Base-by-base conservation (phyloP, 495 filamentous ascomycete genomes). In the Xylaria scruposa region DNA sequence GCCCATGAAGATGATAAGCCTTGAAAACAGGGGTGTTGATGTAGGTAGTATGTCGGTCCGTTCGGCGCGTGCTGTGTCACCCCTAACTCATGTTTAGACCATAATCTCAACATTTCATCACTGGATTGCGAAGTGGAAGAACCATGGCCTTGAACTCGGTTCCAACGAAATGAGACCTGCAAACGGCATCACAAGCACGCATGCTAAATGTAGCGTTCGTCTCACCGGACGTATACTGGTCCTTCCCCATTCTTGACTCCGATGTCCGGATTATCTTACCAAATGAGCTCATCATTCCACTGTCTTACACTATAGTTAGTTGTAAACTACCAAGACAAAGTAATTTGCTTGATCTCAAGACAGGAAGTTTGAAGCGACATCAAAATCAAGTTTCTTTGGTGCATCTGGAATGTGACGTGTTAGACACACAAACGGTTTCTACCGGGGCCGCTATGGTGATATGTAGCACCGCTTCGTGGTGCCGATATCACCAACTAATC, bases 261-360 rank as follows among this genome's bases (percentile, higher is more conserved):
- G 58, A 60, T 36, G 33, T 60, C 58, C 58, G 29, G 13, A 36
- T 38, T 3, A 36, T 60, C 58, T 60, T 40, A 21, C 58, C n/a
- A 60, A 19, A 36, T 60, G 17, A 36, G 58, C 33, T 15, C 19
- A 40, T 7, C 38, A 15, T 29, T 29, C 12, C 24, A 56, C 12
- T n/a, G 56, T 38, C 17, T 36, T 60, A 15, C 9, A 6, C 29
- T 36, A 3, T 1, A 60, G 19, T 38, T 38, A 29, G 13, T 38
- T 33, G 1, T 1, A 60, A 4, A 58, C 8, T 38, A 2, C 29
- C 7, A 21, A 13, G 24, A 29, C 8, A 38, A 38, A 21, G 19
- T 1, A 38, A 38, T 13, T n/a, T 21, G n/a, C 56, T 58, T 13
- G 13, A 21, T 17, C 54, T 8, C 15, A 26, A n/a, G 12, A 0